Evolutionary conservation across 2,329 filamentous ascomycete genomes (phyloP).

Genomic region (Knufia fluminis): DNA sequence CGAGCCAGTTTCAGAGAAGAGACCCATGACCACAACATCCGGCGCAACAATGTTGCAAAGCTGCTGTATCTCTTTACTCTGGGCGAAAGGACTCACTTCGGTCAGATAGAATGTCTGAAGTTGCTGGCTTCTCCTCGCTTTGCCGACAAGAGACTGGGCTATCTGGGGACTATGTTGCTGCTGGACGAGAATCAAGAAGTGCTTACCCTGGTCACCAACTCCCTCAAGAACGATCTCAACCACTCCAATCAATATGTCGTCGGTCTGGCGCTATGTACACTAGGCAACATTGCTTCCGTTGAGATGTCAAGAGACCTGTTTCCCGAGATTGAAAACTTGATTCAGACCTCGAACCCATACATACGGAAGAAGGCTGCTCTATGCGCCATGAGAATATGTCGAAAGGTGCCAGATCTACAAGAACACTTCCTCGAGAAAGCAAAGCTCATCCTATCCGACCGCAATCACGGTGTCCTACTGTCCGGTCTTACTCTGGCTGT

Average conservation of each 20-base stretch:
- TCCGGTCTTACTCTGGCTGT: conserved; percentile 86
- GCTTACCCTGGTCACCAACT: conserved; percentile 92
- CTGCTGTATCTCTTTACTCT: conserved; percentile 96
- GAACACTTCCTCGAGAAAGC: conserved; percentile 97
- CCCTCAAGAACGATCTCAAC: conserved; percentile 90
- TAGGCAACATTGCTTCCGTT: conserved; percentile 94
- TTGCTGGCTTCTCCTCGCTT: conserved; percentile 93
- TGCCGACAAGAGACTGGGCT: conserved; percentile 92
- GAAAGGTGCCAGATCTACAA: conserved; percentile 92
- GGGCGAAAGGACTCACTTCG: conserved; percentile 94
- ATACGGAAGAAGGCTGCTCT: conserved; percentile 93
- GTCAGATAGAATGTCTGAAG: conserved; percentile 98
- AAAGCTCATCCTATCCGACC: conserved; percentile 74
- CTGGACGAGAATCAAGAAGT: conserved; percentile 99
- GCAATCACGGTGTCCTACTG: conserved; percentile 90
- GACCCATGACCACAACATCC: conserved; percentile 83
- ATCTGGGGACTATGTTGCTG: conserved; percentile 89
- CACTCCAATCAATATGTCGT: conserved; percentile 99
- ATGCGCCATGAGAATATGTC: conserved; percentile 98
- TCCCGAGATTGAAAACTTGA: conserved; percentile 82
- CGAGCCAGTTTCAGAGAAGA: conserved; percentile 96
- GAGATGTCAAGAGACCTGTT: conserved; percentile 98
- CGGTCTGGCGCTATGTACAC: conserved; percentile 86
- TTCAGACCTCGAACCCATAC: conserved; percentile 95
- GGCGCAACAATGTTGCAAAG: conserved; percentile 98